phyloP scores from a whole-genome alignment of 75 land plant genomes.

The Picea sitchensis region DNA sequence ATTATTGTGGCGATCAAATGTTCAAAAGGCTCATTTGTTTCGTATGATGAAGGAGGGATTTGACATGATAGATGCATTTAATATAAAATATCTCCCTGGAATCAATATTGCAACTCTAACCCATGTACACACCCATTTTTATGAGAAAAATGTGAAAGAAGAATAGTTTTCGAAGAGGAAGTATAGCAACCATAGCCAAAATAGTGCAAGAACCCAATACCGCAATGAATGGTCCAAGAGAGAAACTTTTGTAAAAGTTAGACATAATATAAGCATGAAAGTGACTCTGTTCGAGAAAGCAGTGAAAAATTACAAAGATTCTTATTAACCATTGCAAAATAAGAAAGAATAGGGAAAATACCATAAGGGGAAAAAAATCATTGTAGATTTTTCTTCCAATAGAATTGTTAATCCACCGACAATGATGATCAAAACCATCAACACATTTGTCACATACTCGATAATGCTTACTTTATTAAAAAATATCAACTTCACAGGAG shows the following conservation, averaged over 20 bases:
- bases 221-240: conserved; percentile 74
- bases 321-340: conserved; percentile 82
- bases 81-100: conserved; percentile 91
- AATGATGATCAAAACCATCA: background rate
- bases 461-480: background rate
- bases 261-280: conserved; percentile 60
- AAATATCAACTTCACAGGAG: conserved; percentile 9
- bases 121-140: too few relatives aligned
- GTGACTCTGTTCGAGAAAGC: conserved; percentile 58
- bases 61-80: conserved; percentile 87
- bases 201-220: conserved; percentile 76
- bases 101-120: background rate
- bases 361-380: conserved; percentile 77
- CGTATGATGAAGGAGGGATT: conserved; percentile 78
- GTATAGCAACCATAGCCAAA: conserved; percentile 17
- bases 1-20: conserved; percentile 94
- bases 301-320: conserved; percentile 72
- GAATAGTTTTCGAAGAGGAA: conserved; percentile 92
- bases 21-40: conserved; percentile 92
- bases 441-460: too few relatives aligned
- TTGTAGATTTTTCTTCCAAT: conserved; percentile 83
- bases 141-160: conserved; percentile 20
- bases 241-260: conserved; percentile 92
- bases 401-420: conserved; percentile 96
- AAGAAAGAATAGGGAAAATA: conserved; percentile 76